Percentiles rank a stretch among this genome's conserved stretches.
These are phyloP conservation scores for Globisporangium cylindrosporum DNA, from an alignment of 352 stramenopile genomes.

Conservation along the genomic window DNA sequence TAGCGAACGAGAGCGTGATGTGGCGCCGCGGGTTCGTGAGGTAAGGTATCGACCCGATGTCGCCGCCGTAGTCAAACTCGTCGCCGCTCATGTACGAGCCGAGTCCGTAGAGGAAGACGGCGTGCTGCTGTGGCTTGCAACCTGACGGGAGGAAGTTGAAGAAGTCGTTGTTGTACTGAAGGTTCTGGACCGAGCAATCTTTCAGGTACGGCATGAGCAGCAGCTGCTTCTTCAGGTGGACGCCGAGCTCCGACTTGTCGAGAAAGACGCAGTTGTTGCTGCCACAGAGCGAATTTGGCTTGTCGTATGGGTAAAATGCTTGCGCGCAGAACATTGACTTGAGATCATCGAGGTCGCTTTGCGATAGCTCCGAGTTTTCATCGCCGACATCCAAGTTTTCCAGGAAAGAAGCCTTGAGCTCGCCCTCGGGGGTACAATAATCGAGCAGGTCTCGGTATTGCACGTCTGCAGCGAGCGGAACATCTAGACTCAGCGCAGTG, in stretches of 20 bases:
- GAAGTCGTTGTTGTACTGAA: not conserved
- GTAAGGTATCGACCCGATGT: not conserved
- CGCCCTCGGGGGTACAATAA: not conserved
- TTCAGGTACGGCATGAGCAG: not conserved
- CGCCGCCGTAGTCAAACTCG: not conserved
- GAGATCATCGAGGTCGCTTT: not conserved
- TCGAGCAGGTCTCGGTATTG: not conserved
- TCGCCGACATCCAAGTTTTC: not conserved
- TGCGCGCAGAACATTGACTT: not conserved
- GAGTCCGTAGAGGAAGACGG: not conserved
- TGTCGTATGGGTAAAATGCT: not conserved
- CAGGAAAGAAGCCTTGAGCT: not conserved
- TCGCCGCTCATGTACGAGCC: not conserved
- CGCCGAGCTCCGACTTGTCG: not conserved
- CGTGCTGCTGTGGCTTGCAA: not conserved
- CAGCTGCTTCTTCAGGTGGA: not conserved
- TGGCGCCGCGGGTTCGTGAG: not conserved
- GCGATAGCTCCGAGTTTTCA: not conserved
- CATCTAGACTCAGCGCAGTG: not conserved
- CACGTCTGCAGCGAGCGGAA: not conserved
- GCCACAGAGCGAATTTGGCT: not conserved
- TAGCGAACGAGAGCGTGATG: not conserved
- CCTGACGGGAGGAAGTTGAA: not conserved
- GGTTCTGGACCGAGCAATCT: not conserved
- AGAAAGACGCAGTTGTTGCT: not conserved